phyloP scores from a whole-genome alignment of 805 yeast species.

The Saccharomycodes ludwigii region DNA sequence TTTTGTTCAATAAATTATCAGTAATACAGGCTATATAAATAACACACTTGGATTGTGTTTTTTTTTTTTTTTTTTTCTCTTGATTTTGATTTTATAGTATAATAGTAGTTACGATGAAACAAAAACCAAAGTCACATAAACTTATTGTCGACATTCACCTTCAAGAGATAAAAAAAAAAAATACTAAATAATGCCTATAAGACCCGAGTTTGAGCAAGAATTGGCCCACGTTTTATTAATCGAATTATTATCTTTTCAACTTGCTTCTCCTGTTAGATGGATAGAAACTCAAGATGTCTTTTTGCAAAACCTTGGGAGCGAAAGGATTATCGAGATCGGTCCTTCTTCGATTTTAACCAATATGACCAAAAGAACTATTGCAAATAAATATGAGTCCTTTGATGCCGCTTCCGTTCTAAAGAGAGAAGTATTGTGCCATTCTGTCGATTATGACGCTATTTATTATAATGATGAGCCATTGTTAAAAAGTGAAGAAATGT shows the following conservation, averaged over 20 bases:
- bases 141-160: no score
- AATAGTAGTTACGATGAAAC: no score
- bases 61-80: no score
- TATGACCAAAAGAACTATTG: conserved; percentile 79
- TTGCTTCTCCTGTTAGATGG: conserved; percentile 92
- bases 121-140: no score
- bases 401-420: conserved; percentile 76
- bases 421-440: conserved; percentile 73
- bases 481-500: no score
- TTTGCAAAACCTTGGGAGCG: conserved; percentile 67
- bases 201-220: conserved; percentile 77
- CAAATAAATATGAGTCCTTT: conserved; percentile 66
- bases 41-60: no score
- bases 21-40: no score
- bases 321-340: conserved; percentile 80
- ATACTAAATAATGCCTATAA: no score
- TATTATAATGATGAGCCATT: conserved; percentile 70
- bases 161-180: no score
- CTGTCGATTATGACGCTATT: conserved; percentile 74
- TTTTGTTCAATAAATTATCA: no score
- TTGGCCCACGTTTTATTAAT: conserved; percentile 74
- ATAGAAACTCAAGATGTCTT: conserved; percentile 88
- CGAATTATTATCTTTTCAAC: conserved; percentile 81
- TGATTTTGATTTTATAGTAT: no score
- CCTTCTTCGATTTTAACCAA: conserved; percentile 89